These are phyloP conservation scores for Talaromyces rugulosus DNA, from an alignment of 2,329 filamentous ascomycete genomes.

Conservation along the genomic window DNA sequence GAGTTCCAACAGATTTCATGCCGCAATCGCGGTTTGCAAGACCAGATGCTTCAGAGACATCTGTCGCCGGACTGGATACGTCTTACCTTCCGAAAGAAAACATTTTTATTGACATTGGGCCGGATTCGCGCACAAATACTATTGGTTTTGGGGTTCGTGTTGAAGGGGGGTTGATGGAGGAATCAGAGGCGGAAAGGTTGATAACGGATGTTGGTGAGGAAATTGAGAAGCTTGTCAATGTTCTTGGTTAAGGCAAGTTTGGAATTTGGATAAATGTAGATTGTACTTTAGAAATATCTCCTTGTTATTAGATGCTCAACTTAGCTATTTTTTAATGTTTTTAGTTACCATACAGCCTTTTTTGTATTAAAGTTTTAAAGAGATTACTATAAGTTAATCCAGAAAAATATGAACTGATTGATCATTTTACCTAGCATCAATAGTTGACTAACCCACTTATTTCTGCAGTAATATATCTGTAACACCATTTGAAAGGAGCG, in stretches of 20 bases:
- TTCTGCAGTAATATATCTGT: neutral
- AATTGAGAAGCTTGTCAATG: neutral
- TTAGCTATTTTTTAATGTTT: neutral
- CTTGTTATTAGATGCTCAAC: neutral
- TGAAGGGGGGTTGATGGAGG: slow-evolving; percentile 19
- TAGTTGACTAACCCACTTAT: neutral
- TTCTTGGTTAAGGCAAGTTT: neutral
- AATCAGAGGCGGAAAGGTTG: neutral
- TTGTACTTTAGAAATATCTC: neutral
- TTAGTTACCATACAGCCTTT: neutral
- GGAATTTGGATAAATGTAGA: neutral
- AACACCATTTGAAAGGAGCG: neutral
- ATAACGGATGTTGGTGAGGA: neutral
- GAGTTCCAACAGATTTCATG: slow-evolving; percentile 25
- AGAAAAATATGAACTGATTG: neutral
- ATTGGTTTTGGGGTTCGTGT: slow-evolving; percentile 26
- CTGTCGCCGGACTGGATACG: slow-evolving; percentile 21
- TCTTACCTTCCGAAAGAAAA: slow-evolving; percentile 20
- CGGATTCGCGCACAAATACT: slow-evolving; percentile 19
- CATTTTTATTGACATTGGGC: slow-evolving; percentile 25
- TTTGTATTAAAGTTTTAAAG: neutral
- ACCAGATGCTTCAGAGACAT: slow-evolving; percentile 10
- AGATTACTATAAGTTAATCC: neutral
- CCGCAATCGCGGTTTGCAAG: slow-evolving; percentile 2
- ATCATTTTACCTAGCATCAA: no score